phyloP scores from a whole-genome alignment of 192 early-diverging fungal species.

The Umbelopsis ramanniana region DNA sequence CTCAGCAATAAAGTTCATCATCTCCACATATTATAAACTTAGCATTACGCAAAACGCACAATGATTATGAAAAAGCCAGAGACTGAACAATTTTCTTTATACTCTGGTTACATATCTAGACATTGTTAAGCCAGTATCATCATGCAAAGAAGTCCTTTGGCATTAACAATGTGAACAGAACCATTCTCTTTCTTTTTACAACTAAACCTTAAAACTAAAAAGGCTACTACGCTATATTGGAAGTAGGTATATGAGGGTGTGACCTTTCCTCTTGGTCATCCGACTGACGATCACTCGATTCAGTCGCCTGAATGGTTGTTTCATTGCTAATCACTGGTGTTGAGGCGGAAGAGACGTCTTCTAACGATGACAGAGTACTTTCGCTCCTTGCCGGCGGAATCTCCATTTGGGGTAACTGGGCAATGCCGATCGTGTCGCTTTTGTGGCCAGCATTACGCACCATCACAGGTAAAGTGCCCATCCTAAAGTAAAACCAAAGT shows the following conservation, averaged over 20 bases:
- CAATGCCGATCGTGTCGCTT: constrained; percentile 23
- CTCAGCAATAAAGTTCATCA: too few relatives aligned
- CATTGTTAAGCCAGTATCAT: too few relatives aligned
- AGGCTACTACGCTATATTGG: neutral
- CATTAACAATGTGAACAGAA: too few relatives aligned
- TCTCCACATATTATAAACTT: too few relatives aligned
- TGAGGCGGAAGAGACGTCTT: neutral
- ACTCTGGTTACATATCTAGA: too few relatives aligned
- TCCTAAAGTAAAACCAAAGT: constrained; percentile 21
- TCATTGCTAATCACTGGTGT: neutral
- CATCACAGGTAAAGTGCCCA: constrained; percentile 36
- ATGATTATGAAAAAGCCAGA: too few relatives aligned
- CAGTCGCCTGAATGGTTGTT: neutral
- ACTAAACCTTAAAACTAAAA: constrained; percentile 1
- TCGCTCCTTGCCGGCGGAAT: constrained; percentile 46
- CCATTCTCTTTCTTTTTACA: neutral
- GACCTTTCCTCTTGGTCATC: constrained; percentile 19
- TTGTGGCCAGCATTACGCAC: constrained; percentile 56
- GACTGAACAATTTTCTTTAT: too few relatives aligned
- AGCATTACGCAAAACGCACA: too few relatives aligned
- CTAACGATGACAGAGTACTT: neutral
- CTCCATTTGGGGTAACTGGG: constrained; percentile 28
- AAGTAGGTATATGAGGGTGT: constrained; percentile 1
- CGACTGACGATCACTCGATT: constrained; percentile 20
- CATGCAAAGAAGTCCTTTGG: too few relatives aligned